Percentiles rank a stretch among this genome's conserved stretches.
Conservation (phyloP, 768 basidiomycete species). For the Boletus subparvulus region DNA sequence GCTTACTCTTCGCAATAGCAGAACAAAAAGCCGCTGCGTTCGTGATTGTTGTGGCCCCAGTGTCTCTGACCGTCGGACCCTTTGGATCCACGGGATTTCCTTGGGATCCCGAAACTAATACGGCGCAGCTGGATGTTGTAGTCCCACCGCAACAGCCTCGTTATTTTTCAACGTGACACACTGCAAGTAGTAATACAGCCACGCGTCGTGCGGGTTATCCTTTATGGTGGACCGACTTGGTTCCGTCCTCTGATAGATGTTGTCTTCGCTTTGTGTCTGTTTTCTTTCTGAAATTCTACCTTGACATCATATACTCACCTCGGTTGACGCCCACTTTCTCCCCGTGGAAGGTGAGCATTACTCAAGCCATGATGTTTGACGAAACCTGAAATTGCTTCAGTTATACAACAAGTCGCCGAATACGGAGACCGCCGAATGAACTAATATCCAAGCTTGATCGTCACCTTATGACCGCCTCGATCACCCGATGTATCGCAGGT, state of each 20-base stretch:
- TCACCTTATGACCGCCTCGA: neutral
- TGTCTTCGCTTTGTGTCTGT: neutral
- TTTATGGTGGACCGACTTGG: neutral
- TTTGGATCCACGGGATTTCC: neutral
- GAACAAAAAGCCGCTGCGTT: conserved; percentile 13
- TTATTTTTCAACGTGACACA: neutral
- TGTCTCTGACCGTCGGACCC: neutral
- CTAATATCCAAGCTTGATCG: neutral
- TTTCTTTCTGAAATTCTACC: neutral
- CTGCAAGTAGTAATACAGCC: neutral
- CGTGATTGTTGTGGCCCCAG: neutral
- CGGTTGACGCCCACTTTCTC: neutral
- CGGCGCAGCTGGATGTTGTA: neutral
- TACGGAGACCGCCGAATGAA: neutral
- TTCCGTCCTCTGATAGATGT: neutral
- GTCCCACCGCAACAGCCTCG: neutral
- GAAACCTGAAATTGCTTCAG: neutral
- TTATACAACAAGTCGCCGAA: neutral
- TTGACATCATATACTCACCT: neutral
- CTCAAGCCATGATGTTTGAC: neutral
- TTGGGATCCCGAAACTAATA: neutral
- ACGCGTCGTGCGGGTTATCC: too few species aligned
- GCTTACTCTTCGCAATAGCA: conserved; percentile 21
- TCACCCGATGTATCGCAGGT: neutral
- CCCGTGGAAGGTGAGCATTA: neutral